phyloP scores from a whole-genome alignment of 345 rosid genomes.

The Ceriops tagal region DNA sequence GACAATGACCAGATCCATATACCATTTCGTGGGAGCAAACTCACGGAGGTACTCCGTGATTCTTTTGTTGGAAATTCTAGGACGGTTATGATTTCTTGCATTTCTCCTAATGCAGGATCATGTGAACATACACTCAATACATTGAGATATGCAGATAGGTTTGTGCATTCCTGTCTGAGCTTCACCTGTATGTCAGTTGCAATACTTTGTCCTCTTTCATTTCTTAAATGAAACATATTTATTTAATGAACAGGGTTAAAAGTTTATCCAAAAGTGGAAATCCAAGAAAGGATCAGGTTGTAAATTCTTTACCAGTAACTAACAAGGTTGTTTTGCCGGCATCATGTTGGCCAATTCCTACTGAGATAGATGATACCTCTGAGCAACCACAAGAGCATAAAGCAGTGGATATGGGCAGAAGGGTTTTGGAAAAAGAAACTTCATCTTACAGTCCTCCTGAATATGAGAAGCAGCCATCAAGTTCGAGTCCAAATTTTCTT shows the following conservation, averaged over 20 bases:
- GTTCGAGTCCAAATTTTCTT: slow-evolving; percentile 40
- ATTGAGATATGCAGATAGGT: slow-evolving; percentile 95
- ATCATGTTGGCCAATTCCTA: slow-evolving; percentile 40
- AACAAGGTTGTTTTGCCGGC: slow-evolving; percentile 53
- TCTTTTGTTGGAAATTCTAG: slow-evolving; percentile 94
- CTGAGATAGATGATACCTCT: slow-evolving; percentile 46
- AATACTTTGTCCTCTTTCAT: background rate
- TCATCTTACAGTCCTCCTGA: slow-evolving; percentile 40
- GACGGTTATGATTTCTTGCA: slow-evolving; percentile 96
- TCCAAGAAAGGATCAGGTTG: slow-evolving; percentile 64
- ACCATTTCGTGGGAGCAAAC: slow-evolving; percentile 95
- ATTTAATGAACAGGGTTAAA: slow-evolving; percentile 65
- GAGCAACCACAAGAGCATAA: slow-evolving; percentile 56
- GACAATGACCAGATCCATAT: slow-evolving; percentile 96
- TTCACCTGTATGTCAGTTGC: slow-evolving; percentile 10
- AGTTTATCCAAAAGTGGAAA: slow-evolving; percentile 92
- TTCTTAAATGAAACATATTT: slow-evolving; percentile 11
- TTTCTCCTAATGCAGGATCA: slow-evolving; percentile 95
- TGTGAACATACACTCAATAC: slow-evolving; percentile 95
- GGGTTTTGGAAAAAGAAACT: slow-evolving; percentile 61
- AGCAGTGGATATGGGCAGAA: slow-evolving; percentile 50
- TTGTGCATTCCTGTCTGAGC: slow-evolving; percentile 23
- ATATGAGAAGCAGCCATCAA: slow-evolving; percentile 45
- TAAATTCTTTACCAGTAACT: slow-evolving; percentile 38
- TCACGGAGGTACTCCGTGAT: slow-evolving; percentile 95